Percentiles rank a stretch among this genome's conserved stretches.
Evolutionary conservation across 192 early-diverging fungal genomes (phyloP).

Genomic region (Backusella macrospora): DNA sequence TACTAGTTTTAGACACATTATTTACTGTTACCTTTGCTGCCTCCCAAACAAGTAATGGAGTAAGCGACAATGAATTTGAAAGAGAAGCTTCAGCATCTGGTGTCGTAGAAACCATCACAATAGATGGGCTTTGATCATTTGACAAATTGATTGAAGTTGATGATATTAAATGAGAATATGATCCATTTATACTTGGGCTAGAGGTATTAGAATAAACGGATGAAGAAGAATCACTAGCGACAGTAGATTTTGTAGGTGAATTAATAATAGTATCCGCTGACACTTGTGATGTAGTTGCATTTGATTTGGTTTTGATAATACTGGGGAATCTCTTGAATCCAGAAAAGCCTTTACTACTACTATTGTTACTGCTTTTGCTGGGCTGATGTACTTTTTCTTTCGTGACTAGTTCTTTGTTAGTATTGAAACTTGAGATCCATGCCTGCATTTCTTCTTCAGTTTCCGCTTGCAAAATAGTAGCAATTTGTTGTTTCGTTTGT

Average conservation of each 20-base stretch:
- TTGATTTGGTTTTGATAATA: slow-evolving; percentile 18
- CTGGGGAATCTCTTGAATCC: neutral
- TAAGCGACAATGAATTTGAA: slow-evolving; percentile 28
- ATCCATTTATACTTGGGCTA: neutral
- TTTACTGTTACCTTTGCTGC: slow-evolving; percentile 2
- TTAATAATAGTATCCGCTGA: neutral
- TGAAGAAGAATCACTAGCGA: neutral
- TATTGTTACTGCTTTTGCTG: neutral
- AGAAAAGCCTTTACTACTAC: neutral
- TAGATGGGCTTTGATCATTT: neutral
- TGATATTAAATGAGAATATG: neutral
- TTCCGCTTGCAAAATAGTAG: slow-evolving; percentile 64
- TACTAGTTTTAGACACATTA: neutral
- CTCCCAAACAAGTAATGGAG: slow-evolving; percentile 35
- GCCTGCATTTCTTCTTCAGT: slow-evolving; percentile 67
- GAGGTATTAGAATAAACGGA: neutral
- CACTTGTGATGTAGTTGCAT: slow-evolving; percentile 4
- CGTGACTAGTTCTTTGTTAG: slow-evolving; percentile 48
- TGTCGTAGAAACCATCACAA: slow-evolving; percentile 31
- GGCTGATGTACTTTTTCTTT: slow-evolving; percentile 11
- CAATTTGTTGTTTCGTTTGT: slow-evolving; percentile 18
- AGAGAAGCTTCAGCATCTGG: slow-evolving; percentile 23
- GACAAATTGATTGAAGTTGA: neutral
- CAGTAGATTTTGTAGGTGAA: neutral
- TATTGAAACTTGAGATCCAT: slow-evolving; percentile 69